phyloP scores from a whole-genome alignment of 164 flowering plant species.

The Annona cherimola region DNA sequence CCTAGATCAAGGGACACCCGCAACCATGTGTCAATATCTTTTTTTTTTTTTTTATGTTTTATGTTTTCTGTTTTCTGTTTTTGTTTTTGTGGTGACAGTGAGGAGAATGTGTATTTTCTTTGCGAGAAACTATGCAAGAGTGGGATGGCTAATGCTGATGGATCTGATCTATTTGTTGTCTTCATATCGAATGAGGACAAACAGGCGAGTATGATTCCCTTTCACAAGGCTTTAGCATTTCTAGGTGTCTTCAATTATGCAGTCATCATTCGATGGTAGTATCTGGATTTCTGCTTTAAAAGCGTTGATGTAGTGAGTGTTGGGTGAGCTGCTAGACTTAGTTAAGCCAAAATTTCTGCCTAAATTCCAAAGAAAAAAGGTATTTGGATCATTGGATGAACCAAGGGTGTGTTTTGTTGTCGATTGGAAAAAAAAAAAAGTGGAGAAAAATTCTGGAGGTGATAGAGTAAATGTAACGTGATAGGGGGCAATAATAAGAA shows the following conservation, averaged over 20 bases:
- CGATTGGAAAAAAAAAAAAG: too few relatives aligned
- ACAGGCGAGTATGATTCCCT: constrained; percentile 45
- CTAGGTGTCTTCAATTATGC: background rate
- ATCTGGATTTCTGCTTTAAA: too few relatives aligned
- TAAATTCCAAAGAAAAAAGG: too few relatives aligned
- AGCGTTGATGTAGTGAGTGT: too few relatives aligned
- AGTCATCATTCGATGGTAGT: too few relatives aligned
- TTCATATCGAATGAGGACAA: constrained; percentile 85
- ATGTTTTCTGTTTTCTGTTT: background rate
- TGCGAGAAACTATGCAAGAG: constrained; percentile 54
- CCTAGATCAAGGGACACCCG: background rate
- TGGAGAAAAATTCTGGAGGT: too few relatives aligned
- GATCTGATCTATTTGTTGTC: constrained; percentile 70
- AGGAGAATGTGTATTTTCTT: constrained; percentile 82
- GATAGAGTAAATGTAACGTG: too few relatives aligned
- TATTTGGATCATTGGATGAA: too few relatives aligned
- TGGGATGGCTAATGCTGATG: constrained; percentile 52
- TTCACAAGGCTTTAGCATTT: background rate
- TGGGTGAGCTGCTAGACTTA: too few relatives aligned
- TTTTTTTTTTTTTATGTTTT: background rate
- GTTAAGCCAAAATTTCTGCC: too few relatives aligned
- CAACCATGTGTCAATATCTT: background rate
- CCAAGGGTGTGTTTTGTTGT: too few relatives aligned
- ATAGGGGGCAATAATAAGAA: too few relatives aligned
- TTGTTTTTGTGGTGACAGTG: constrained; percentile 36